Evolutionary conservation across 148 eudicot genomes (phyloP).

Genomic region (Polygonum aviculare): DNA sequence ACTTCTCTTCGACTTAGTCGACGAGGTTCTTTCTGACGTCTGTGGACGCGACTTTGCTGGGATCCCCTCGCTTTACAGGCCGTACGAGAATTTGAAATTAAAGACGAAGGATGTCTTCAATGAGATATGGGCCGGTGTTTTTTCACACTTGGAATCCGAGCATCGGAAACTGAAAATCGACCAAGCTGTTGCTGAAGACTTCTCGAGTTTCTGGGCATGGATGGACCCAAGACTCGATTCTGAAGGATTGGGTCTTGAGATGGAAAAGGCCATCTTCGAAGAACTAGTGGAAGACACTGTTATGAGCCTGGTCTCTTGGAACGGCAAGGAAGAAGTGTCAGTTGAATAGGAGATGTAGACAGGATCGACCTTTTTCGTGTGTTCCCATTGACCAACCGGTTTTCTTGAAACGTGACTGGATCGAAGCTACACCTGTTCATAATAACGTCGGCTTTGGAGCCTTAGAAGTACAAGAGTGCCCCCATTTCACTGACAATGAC

Average conservation of each 20-base stretch:
- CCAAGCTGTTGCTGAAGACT: conserved; percentile 45
- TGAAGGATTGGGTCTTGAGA: conserved; percentile 33
- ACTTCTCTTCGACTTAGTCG: conserved; percentile 76
- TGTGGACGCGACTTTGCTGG: conserved; percentile 49
- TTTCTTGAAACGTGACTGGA: neutral
- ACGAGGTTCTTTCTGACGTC: conserved; percentile 56
- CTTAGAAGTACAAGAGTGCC: neutral
- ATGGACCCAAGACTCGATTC: conserved; percentile 41
- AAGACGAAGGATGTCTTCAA: conserved; percentile 50
- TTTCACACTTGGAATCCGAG: conserved; percentile 34
- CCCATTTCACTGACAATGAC: neutral
- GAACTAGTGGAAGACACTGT: conserved; percentile 52
- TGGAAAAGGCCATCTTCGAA: conserved; percentile 56
- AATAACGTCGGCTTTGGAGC: neutral
- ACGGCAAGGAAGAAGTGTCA: neutral
- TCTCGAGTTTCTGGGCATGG: conserved; percentile 40
- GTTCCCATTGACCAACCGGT: neutral
- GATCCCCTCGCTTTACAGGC: conserved; percentile 31
- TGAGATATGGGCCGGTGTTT: conserved; percentile 71
- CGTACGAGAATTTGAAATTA: conserved; percentile 26
- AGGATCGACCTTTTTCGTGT: neutral
- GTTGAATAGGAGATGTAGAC: neutral
- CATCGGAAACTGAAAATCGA: conserved; percentile 42
- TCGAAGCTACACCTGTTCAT: neutral
- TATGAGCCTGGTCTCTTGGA: conserved; percentile 17